Percentiles rank a stretch among this genome's conserved stretches.
These are phyloP conservation scores for Fragaria vesca DNA, from an alignment of 306 rosid genomes.

Conservation along the genomic window DNA sequence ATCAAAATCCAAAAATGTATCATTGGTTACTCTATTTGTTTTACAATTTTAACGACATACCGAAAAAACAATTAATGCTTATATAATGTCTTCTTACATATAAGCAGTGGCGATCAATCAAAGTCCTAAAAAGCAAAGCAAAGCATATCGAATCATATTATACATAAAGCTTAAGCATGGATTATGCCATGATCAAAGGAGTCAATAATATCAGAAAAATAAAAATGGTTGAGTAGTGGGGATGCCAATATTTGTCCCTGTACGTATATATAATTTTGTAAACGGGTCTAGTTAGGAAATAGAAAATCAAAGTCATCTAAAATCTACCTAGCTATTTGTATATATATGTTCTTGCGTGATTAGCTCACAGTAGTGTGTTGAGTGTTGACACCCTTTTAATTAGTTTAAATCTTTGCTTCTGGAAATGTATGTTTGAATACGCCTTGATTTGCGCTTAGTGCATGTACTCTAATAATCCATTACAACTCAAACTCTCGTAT, in stretches of 20 bases:
- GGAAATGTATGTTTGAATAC: background rate
- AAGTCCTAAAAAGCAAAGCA: background rate
- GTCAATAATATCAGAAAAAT: background rate
- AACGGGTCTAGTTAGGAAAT: background rate
- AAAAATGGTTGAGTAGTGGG: background rate
- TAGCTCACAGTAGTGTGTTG: background rate
- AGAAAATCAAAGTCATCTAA: background rate
- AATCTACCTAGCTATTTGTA: background rate
- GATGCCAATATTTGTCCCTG: background rate
- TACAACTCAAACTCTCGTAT: background rate
- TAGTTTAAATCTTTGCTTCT: background rate
- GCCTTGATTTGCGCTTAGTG: slow-evolving; percentile 42
- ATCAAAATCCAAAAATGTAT: too few species aligned
- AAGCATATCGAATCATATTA: background rate
- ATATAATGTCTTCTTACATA: background rate
- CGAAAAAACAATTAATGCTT: too few species aligned
- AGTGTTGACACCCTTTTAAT: background rate
- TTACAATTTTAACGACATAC: too few species aligned
- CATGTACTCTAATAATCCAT: background rate
- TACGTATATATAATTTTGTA: background rate
- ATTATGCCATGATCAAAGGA: slow-evolving; percentile 2
- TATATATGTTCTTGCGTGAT: background rate
- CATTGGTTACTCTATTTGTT: too few species aligned
- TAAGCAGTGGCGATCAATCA: background rate
- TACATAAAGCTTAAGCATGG: background rate